Conservation (phyloP, 2,329 filamentous ascomycete species). For the Pseudogymnoascus sp. region DNA sequence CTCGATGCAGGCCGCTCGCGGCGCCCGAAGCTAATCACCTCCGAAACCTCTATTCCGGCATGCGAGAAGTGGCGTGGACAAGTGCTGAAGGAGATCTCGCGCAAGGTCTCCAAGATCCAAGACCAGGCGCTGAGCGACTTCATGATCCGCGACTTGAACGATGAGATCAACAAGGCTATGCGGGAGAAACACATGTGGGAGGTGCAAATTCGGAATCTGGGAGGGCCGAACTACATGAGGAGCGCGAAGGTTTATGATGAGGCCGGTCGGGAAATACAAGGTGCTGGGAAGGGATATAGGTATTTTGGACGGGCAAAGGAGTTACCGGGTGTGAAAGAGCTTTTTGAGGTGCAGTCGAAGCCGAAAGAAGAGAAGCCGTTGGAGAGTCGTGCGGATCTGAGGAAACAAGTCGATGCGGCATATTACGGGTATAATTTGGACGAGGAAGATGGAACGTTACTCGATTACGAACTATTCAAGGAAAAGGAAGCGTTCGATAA, state of each 20-base stretch:
- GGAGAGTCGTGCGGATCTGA: conserved; percentile 58
- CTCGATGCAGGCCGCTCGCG: conserved; percentile 86
- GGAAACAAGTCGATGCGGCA: conserved; percentile 75
- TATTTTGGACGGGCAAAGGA: conserved; percentile 90
- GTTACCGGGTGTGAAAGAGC: conserved; percentile 87
- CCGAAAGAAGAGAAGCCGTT: conserved; percentile 51
- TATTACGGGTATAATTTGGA: conserved; percentile 95
- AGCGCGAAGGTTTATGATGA: conserved; percentile 47
- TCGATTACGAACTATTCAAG: conserved; percentile 74
- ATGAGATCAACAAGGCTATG: conserved; percentile 99
- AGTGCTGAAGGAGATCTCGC: conserved; percentile 91
- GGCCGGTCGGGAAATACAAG: conserved; percentile 46
- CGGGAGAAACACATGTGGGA: conserved; percentile 99
- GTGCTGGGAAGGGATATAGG: conserved; percentile 80
- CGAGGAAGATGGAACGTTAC: conserved; percentile 75
- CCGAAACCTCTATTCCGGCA: conserved; percentile 70
- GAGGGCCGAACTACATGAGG: conserved; percentile 48
- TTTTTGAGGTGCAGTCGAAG: conserved; percentile 72
- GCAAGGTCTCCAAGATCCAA: conserved; percentile 94
- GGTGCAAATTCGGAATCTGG: conserved; percentile 85
- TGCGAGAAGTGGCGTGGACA: conserved; percentile 99
- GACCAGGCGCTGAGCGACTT: conserved; percentile 86
- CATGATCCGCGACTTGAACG: conserved; percentile 95
- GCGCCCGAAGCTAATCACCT: conserved; percentile 83
- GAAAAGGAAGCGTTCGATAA: conserved; percentile 72